Percentiles rank a stretch among this genome's conserved stretches.
These are phyloP conservation scores for Vigna mungo DNA, from an alignment of 306 rosid genomes.

Conservation along the genomic window DNA sequence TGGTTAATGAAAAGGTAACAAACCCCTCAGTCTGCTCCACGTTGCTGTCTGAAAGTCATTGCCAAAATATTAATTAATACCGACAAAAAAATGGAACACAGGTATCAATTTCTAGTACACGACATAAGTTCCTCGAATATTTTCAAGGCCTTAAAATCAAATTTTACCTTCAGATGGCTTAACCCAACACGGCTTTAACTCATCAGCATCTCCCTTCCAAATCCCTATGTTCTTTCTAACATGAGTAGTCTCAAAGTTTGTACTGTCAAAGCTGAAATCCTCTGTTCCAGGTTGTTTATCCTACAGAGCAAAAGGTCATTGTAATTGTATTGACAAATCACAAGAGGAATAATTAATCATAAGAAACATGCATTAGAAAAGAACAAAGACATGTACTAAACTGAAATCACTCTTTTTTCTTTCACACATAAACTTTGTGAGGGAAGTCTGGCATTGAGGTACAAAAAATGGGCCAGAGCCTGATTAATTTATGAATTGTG, in stretches of 20 bases:
- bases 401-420: not conserved
- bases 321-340: not conserved
- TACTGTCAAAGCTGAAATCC: constrained; percentile 51
- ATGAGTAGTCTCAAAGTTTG: constrained; percentile 55
- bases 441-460: not conserved
- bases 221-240: constrained; percentile 62
- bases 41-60: constrained; percentile 59
- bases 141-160: constrained; percentile 26
- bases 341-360: constrained; percentile 4
- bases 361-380: constrained; percentile 34
- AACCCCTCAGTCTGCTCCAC: constrained; percentile 80
- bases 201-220: constrained; percentile 68
- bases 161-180: constrained; percentile 71
- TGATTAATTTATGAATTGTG: not conserved
- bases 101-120: not conserved
- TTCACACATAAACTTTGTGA: not conserved
- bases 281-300: constrained; percentile 80
- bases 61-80: constrained; percentile 31
- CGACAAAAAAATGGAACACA: not conserved
- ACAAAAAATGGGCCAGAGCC: not conserved
- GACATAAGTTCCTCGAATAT: constrained; percentile 12
- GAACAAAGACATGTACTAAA: not conserved
- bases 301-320: constrained; percentile 45
- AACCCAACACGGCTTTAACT: constrained; percentile 85
- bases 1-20: constrained; percentile 86